Percentiles rank a stretch among this genome's conserved stretches.
Conservation (phyloP, 176 grass and related monocot genomes). For the Rhipidocladum racemiflorum region DNA sequence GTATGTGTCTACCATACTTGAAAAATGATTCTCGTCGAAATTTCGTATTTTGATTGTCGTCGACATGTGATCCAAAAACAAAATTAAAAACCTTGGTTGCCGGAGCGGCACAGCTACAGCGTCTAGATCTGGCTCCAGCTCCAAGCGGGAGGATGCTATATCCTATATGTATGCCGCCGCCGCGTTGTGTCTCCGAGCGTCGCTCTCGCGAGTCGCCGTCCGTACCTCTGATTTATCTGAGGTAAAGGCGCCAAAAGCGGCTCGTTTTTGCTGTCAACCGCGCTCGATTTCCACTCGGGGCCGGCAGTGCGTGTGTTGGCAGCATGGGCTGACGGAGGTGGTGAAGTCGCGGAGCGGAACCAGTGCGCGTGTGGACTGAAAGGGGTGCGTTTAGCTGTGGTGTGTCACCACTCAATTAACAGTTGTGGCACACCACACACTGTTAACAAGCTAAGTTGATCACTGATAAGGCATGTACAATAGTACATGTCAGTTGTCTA, state of each 20-base stretch:
- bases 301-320: background rate
- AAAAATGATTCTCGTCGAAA: too few species aligned
- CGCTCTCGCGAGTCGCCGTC: background rate
- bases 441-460: too few species aligned
- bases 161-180: background rate
- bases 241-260: background rate
- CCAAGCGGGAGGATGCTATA: background rate
- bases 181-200: background rate
- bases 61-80: too few species aligned
- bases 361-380: background rate
- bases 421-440: background rate
- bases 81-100: too few species aligned
- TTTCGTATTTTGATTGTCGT: too few species aligned
- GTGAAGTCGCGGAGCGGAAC: constrained; percentile 13
- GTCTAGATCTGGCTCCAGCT: background rate
- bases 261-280: background rate
- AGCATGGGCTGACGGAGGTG: background rate
- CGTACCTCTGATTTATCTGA: background rate
- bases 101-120: background rate
- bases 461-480: too few species aligned
- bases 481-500: too few species aligned
- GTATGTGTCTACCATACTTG: too few species aligned
- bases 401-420: background rate
- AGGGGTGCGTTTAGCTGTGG: background rate
- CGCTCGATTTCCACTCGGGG: constrained; percentile 1